phyloP scores from a whole-genome alignment of 2,329 filamentous ascomycete genomes.

The Apiospora saccharicola region DNA sequence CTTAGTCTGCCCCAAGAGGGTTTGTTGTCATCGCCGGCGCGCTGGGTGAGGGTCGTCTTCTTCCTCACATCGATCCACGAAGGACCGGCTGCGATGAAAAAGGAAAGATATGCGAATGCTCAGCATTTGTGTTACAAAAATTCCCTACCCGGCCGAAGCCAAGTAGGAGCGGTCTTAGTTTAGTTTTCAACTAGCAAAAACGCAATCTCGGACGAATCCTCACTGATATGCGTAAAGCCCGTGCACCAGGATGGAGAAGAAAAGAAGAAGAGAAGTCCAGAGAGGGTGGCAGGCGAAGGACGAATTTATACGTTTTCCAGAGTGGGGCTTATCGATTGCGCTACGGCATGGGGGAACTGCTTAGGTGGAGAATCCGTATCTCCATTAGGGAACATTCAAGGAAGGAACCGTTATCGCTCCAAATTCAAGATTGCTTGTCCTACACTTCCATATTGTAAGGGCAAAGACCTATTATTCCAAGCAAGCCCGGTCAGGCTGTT shows the following conservation, averaged over 20 bases:
- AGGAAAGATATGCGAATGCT: constrained; percentile 40
- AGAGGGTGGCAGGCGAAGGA: background rate
- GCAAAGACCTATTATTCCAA: background rate
- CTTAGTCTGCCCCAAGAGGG: background rate
- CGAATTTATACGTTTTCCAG: background rate
- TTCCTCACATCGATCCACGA: constrained; percentile 58
- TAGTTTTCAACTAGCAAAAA: constrained; percentile 95
- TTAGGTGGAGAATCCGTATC: background rate
- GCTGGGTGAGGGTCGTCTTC: constrained; percentile 39
- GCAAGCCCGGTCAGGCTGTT: no score
- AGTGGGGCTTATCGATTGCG: constrained; percentile 11
- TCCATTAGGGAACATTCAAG: background rate
- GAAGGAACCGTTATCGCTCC: constrained; percentile 4
- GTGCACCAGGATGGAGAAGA: constrained; percentile 69
- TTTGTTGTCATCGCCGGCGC: background rate
- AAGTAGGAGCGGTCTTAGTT: constrained; percentile 77
- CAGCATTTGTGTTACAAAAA: constrained; percentile 70
- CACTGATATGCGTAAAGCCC: constrained; percentile 85
- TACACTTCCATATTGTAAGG: background rate
- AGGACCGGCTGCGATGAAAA: constrained; percentile 61
- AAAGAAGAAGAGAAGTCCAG: constrained; percentile 45
- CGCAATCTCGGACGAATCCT: constrained; percentile 86
- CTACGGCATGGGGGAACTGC: background rate
- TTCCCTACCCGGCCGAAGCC: constrained; percentile 77
- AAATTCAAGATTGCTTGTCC: background rate